A percentile compares a stretch with the other conserved stretches of the same genome.
These are phyloP conservation scores for Acanthamoeba divionensis DNA, from an alignment of 208 protist species.

Conservation along the genomic window DNA sequence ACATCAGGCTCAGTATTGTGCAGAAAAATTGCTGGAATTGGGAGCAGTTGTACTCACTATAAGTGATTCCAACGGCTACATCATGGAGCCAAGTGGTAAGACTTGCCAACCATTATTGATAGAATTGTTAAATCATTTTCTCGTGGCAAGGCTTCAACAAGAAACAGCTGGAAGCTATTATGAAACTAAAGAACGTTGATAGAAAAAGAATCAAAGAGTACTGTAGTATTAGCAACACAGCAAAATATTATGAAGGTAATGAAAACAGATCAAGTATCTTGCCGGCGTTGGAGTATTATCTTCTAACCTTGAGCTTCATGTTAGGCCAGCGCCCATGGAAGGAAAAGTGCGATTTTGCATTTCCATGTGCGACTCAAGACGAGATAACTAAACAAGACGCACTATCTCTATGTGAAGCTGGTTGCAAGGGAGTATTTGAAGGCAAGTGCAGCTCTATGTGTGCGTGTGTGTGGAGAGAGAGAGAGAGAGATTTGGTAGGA, in stretches of 20 bases:
- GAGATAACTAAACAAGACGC: conserved; percentile 87
- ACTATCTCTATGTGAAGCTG: conserved; percentile 80
- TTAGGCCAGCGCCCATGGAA: no score
- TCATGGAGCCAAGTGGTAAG: conserved; percentile 82
- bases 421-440: conserved; percentile 84
- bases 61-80: conserved; percentile 84
- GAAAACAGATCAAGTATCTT: no score
- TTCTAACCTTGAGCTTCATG: no score
- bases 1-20: conserved; percentile 85
- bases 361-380: conserved; percentile 92
- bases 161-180: conserved; percentile 80
- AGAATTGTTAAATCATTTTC: no score
- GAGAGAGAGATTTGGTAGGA: no score
- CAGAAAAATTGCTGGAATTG: conserved; percentile 84
- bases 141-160: conserved; percentile 82
- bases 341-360: no score
- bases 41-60: conserved; percentile 85
- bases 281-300: no score
- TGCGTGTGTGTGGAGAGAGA: no score
- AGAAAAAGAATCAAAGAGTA: conserved; percentile 80
- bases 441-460: no score
- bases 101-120: no score
- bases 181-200: conserved; percentile 81
- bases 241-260: no score
- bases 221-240: no score